A percentile compares a stretch with the other conserved stretches of the same genome.
These are phyloP conservation scores for Calocybe gangraenosa DNA, from an alignment of 768 basidiomycete genomes.

Conservation along the genomic window DNA sequence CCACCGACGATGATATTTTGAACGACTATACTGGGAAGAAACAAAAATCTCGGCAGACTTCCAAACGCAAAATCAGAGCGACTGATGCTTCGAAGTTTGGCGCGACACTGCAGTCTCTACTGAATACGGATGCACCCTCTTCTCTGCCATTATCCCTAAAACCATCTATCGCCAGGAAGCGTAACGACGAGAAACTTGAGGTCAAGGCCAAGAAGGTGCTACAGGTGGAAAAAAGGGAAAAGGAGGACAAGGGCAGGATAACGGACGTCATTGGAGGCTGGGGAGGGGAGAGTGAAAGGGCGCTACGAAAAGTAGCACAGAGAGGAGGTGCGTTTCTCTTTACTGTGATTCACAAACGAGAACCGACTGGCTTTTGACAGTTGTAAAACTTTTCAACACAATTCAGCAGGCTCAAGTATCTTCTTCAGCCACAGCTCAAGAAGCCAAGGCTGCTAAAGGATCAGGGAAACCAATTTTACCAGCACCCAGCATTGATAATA, in stretches of 20 bases:
- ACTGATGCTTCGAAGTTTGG: conserved; percentile 74
- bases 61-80: conserved; percentile 80
- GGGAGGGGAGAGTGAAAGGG: conserved; percentile 80
- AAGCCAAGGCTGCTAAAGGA: conserved; percentile 59
- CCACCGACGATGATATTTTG: conserved; percentile 29
- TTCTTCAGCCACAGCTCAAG: conserved; percentile 47
- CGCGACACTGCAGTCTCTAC: conserved; percentile 64
- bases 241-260: conserved; percentile 64
- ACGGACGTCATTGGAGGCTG: conserved; percentile 81
- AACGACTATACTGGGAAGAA: conserved; percentile 60
- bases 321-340: conserved; percentile 57
- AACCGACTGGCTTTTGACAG: conserved; percentile 31
- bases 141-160: conserved; percentile 73
- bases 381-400: conserved; percentile 84
- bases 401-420: conserved; percentile 78
- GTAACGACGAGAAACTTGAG: conserved; percentile 75
- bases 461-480: conserved; percentile 71
- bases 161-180: conserved; percentile 63
- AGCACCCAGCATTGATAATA: conserved; percentile 51
- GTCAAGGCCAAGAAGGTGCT: conserved; percentile 66
- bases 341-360: neutral
- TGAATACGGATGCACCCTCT: conserved; percentile 69
- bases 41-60: conserved; percentile 72
- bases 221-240: conserved; percentile 67
- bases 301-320: conserved; percentile 79